These are phyloP conservation scores for Durusdinium trenchii DNA, from an alignment of 73 alveolate species.

Conservation along the genomic window DNA sequence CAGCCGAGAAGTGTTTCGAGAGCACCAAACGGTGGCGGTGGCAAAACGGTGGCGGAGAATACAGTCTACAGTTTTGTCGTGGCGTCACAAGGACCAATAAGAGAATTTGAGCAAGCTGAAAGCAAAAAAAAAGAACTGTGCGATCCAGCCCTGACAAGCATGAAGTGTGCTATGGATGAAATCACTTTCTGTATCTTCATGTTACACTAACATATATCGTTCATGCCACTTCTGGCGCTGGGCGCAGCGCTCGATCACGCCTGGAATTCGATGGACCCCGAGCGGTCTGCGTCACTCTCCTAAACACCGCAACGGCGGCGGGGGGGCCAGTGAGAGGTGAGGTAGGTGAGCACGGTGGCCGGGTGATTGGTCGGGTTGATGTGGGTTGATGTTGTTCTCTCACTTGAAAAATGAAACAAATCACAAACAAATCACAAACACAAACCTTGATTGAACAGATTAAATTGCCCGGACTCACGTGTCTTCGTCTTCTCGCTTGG, in stretches of 20 bases:
- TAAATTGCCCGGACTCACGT: not conserved
- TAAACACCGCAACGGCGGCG: not conserved
- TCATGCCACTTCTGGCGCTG: too few species aligned
- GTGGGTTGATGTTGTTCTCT: not conserved
- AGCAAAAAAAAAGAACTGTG: too few species aligned
- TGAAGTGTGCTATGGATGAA: too few species aligned
- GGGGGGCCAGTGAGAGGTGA: not conserved
- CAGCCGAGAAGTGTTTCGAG: not conserved
- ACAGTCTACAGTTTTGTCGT: too few species aligned
- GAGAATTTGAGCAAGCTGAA: too few species aligned
- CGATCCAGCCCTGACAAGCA: too few species aligned
- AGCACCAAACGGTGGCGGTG: not conserved
- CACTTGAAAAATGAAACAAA: not conserved
- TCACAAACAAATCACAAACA: not conserved
- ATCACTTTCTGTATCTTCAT: too few species aligned
- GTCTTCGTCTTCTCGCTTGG: not conserved
- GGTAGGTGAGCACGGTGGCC: not conserved
- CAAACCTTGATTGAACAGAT: not conserved
- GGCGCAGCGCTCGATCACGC: not conserved
- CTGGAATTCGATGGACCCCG: slow-evolving; percentile 55
- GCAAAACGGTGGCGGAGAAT: too few species aligned
- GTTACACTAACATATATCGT: too few species aligned
- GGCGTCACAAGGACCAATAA: too few species aligned
- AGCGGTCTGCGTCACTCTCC: slow-evolving; percentile 63
- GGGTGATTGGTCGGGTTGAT: not conserved